Base-by-base conservation (phyloP, 2,329 filamentous ascomycete species). In the Ustilaginoidea virens region DNA sequence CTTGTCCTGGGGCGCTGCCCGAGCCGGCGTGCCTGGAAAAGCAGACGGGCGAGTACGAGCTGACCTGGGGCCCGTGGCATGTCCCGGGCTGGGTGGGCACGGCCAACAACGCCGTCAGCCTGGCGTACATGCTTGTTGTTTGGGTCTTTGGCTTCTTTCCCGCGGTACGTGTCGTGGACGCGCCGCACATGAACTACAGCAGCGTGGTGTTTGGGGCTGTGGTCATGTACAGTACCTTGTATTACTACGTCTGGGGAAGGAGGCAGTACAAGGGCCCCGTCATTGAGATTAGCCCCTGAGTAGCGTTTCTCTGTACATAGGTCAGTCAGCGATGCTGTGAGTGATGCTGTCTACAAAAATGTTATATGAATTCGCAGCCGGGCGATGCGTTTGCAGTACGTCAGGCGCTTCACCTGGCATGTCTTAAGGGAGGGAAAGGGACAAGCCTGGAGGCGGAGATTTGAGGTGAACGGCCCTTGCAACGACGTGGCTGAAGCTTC, bases 101-200 rank as follows among this genome's bases (percentile, higher is more conserved):
- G 5, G 35, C 58, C 15, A 70, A 70, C 44, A 72, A 72, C 28
- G 43, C 51, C 1, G 63, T 66, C 36, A 62, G 65, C 1, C 64
- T 59, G 37, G 17, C 50, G 0, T 72, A 69, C 30, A 61, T 63
- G 47, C 36, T 62, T 2, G 61, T 71, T 21, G 52, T 69, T 5
- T 56, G 66, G 27, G 69, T 73, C 44, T 72, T 62, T 49, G 58
- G 53, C 17, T 58, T 69, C 16, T 66, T 59, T 60, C 63, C 49
- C 0, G 52, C 54, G 3, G 35, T 31, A 11, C 39, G 35, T 1
- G 33, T 33, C 0, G 27, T 49, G 29, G 8, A 30, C 9, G 34
- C 45, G 43, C 2, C 39, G 35, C 16, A 52, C 2, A 58, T 61
- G 53, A 66, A 66, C 35, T 65, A 56, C 38, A 57, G 53, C 21